A percentile compares a stretch with the other conserved stretches of the same genome.
Evolutionary conservation across 306 rosid species (phyloP).

Genomic region (Luffa acutangula): DNA sequence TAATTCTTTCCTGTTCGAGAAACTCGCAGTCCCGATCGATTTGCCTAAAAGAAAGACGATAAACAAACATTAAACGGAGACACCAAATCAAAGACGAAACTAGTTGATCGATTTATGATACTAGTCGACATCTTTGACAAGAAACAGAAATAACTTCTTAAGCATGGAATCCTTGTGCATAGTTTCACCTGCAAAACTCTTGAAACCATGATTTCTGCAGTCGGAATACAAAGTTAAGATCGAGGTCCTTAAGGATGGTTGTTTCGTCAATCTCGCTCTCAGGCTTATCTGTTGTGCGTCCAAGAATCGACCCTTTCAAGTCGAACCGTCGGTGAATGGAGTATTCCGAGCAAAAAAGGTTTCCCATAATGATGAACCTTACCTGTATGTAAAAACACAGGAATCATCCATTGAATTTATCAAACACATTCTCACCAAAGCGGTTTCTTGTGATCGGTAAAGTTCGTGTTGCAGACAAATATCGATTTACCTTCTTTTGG

Average conservation of each 20-base stretch:
- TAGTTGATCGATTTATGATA: neutral
- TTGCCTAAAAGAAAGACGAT: conserved; percentile 37
- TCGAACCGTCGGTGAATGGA: conserved; percentile 71
- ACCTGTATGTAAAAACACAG: conserved; percentile 32
- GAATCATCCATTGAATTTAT: neutral
- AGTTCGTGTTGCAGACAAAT: neutral
- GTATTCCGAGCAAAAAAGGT: conserved; percentile 56
- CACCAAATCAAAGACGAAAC: neutral
- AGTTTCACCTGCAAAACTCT: conserved; percentile 66
- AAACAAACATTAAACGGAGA: neutral
- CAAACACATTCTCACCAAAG: neutral
- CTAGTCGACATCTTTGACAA: neutral
- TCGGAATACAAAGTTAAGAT: conserved; percentile 71
- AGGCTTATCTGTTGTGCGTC: conserved; percentile 69
- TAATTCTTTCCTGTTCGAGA: conserved; percentile 80
- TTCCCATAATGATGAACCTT: conserved; percentile 90
- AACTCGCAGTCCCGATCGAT: conserved; percentile 83
- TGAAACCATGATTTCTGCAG: conserved; percentile 61
- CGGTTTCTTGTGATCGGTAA: neutral
- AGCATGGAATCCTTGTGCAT: neutral
- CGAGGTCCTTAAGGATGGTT: conserved; percentile 90
- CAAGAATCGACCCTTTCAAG: conserved; percentile 86
- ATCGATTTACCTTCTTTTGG: conserved; percentile 60
- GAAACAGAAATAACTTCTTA: neutral
- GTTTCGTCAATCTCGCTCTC: conserved; percentile 72